A percentile compares a stretch with the other conserved stretches of the same genome.
Conservation (phyloP, 2,329 filamentous ascomycete species). For the Cladorrhinum sp. region DNA sequence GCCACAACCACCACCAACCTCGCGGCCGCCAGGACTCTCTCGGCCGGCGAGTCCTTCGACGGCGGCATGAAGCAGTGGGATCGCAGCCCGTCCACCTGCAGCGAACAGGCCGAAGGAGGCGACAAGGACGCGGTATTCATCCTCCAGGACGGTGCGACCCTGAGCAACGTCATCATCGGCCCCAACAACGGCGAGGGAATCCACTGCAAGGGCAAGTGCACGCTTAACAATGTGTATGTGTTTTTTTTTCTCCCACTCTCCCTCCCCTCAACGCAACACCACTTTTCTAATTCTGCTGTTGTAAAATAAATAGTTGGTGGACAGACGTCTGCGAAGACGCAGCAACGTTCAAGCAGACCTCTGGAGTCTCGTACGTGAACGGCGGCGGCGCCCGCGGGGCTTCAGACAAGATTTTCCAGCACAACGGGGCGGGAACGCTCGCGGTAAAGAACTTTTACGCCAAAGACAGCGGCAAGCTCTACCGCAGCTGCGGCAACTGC, state of each 20-base stretch:
- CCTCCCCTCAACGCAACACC: background rate
- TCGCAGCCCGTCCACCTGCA: slow-evolving; percentile 28
- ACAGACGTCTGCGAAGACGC: slow-evolving; percentile 37
- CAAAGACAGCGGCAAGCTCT: slow-evolving; percentile 44
- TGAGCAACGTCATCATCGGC: slow-evolving; percentile 52
- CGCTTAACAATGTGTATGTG: slow-evolving; percentile 35
- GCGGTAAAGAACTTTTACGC: slow-evolving; percentile 40
- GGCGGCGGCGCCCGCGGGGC: slow-evolving; percentile 39
- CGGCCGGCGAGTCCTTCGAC: slow-evolving; percentile 44
- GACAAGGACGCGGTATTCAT: slow-evolving; percentile 47
- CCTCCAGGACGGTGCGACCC: slow-evolving; percentile 46
- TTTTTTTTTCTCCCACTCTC: background rate
- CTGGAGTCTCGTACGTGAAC: slow-evolving; percentile 37
- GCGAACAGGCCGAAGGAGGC: slow-evolving; percentile 25
- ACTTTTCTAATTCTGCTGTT: too few relatives aligned
- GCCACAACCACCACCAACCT: slow-evolving; percentile 41
- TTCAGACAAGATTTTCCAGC: slow-evolving; percentile 38
- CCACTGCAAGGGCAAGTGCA: slow-evolving; percentile 48
- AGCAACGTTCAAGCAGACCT: slow-evolving; percentile 37
- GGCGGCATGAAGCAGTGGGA: slow-evolving; percentile 40
- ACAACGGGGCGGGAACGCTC: slow-evolving; percentile 38
- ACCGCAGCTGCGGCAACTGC: slow-evolving; percentile 49
- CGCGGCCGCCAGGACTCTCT: slow-evolving; percentile 41
- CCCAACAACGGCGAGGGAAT: slow-evolving; percentile 47
- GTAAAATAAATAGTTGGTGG: slow-evolving; percentile 35